Evolutionary conservation across 768 basidiomycete species (phyloP).

Genomic region (Kwoniella europaea): DNA sequence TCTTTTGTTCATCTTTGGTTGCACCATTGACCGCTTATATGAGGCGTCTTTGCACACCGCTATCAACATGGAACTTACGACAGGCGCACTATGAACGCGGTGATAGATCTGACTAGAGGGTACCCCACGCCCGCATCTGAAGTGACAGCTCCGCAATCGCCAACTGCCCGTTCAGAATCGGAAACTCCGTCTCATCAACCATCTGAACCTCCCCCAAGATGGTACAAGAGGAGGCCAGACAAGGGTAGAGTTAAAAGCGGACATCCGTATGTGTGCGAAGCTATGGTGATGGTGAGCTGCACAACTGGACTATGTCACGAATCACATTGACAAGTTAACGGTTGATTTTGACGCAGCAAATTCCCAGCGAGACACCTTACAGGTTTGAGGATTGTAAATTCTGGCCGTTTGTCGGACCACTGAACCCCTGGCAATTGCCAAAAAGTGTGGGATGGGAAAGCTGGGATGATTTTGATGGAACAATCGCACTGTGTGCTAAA

Average conservation of each 20-base stretch:
- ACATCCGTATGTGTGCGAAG: conserved; percentile 17
- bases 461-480: conserved; percentile 10
- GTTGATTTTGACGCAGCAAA: background rate
- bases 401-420: conserved; percentile 24
- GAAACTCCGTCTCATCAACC: background rate
- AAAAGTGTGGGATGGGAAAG: background rate
- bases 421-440: conserved; percentile 4
- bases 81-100: background rate
- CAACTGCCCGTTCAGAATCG: background rate
- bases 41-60: no score
- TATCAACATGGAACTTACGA: background rate
- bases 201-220: conserved; percentile 3
- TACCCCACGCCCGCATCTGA: conserved; percentile 15
- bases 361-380: background rate
- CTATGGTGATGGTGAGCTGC: conserved; percentile 12
- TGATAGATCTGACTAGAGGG: background rate
- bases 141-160: background rate
- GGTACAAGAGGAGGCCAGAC: conserved; percentile 19
- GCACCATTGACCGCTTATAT: no score
- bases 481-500: conserved; percentile 6
- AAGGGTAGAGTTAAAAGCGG: background rate
- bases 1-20: background rate
- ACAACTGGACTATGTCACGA: background rate
- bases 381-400: conserved; percentile 13
- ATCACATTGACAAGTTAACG: background rate